These are phyloP conservation scores for Chaetomiaceae sp. DNA, from an alignment of 2,329 filamentous ascomycete genomes.

Conservation along the genomic window DNA sequence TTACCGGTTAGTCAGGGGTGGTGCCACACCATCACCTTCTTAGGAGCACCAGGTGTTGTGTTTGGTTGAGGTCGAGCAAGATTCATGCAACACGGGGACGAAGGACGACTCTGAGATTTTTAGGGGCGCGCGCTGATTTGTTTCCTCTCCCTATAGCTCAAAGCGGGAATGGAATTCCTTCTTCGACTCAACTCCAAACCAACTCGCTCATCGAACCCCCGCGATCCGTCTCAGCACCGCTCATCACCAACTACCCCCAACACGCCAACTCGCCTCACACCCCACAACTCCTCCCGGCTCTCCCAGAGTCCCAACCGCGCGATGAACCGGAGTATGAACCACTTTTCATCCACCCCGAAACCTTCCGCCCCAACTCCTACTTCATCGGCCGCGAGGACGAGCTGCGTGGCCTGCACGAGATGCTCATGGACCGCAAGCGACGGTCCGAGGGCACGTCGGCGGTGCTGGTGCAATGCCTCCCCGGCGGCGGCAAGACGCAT, in stretches of 20 bases:
- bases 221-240: slow-evolving; percentile 6
- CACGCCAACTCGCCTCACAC: neutral
- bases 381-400: slow-evolving; percentile 59
- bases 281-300: slow-evolving; percentile 3
- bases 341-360: slow-evolving; percentile 46
- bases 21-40: neutral
- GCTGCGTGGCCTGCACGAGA: slow-evolving; percentile 53
- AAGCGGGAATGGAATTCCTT: slow-evolving; percentile 17
- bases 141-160: slow-evolving; percentile 20
- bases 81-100: slow-evolving; percentile 10
- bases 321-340: slow-evolving; percentile 20
- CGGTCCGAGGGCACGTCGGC: slow-evolving; percentile 56
- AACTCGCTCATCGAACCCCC: slow-evolving; percentile 6
- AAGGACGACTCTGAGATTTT: neutral
- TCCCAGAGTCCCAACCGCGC: neutral
- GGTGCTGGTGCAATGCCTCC: slow-evolving; percentile 59
- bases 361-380: slow-evolving; percentile 58
- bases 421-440: slow-evolving; percentile 54
- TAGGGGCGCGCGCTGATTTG: slow-evolving; percentile 25
- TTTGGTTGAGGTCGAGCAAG: slow-evolving; percentile 13
- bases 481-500: slow-evolving; percentile 66
- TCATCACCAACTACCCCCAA: neutral
- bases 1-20: slow-evolving; percentile 1
- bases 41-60: neutral
- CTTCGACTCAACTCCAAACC: slow-evolving; percentile 1